Conservation (phyloP, 108 stramenopile species). For the Nitzschia palea region DNA sequence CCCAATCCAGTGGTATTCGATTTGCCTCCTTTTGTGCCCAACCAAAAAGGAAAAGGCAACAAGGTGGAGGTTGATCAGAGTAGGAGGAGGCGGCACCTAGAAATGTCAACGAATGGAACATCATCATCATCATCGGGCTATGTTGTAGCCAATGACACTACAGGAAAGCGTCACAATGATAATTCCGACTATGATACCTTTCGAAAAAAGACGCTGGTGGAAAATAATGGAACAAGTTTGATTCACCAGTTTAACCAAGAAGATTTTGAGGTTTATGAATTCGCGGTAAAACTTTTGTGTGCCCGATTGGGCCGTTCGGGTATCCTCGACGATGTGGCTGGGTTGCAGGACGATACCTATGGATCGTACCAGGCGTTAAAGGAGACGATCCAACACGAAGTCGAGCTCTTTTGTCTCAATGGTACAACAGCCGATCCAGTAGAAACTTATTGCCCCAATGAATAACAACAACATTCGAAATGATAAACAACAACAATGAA, state of each 20-base stretch:
- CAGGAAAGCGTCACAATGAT: not conserved
- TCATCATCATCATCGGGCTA: not conserved
- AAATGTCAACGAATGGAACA: too few relatives aligned
- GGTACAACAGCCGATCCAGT: not conserved
- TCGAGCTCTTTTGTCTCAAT: not conserved
- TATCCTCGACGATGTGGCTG: not conserved
- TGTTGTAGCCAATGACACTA: not conserved
- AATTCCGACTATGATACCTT: not conserved
- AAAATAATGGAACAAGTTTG: not conserved
- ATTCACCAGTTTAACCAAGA: not conserved
- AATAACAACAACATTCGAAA: too few relatives aligned
- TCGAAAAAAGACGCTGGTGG: not conserved
- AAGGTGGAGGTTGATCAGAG: too few relatives aligned
- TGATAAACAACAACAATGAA: too few relatives aligned
- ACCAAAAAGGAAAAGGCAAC: too few relatives aligned
- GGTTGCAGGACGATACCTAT: not conserved
- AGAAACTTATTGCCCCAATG: not conserved
- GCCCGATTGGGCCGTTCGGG: not conserved
- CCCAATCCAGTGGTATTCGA: not conserved
- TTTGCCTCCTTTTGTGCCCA: not conserved
- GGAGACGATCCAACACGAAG: not conserved
- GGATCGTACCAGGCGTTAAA: not conserved
- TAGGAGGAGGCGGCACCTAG: too few relatives aligned
- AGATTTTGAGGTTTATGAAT: not conserved
- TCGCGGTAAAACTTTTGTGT: not conserved